Base-by-base conservation (phyloP, 2,329 filamentous ascomycete species). In the Gnomoniopsis sp. region DNA sequence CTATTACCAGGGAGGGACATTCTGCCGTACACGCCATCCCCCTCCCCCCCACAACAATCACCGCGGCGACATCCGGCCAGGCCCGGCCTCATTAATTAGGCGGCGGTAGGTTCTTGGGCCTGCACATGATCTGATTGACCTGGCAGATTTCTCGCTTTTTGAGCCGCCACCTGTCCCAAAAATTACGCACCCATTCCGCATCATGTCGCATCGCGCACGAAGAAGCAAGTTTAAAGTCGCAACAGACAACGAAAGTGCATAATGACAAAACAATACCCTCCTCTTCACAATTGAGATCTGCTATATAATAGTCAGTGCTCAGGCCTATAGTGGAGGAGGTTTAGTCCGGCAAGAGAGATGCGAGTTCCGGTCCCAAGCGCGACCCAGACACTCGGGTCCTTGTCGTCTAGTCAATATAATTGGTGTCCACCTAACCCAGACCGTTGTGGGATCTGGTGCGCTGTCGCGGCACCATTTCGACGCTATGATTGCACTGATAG, bases 301-400 rank as follows among this genome's bases (percentile, higher is more conserved):
- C 4, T 8, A 30, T 30, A 30, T 30, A 4, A 30, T 30, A 8
- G 26, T 30, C 26, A 30, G 26, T 30, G 26, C 26, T 30, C 36
- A 54, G 34, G 38, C 38, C 23, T 23, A 50, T 50, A 34, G n/a
- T 22, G 30, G 4, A 30, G 36, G 36, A 38, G 41, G 19, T 21
- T n/a, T 19, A 3, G 15, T 44, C 41, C 23, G 51, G 50, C n/a
- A 48, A 47, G 49, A 30, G 47, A 41, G 33, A 34, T 21, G 41
- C 21, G 41, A 51, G 38, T 61, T 41, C 55, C 58, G 54, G 47
- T 52, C 59, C 49, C 38, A 51, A 50, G 33, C 55, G 14, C 51
- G 19, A 55, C 22, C 55, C 59, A 61, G 55, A 55, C 17, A 55
- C 47, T 53, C 55, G 59, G 59, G 59, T 58, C 48, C 12, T 52